A percentile compares a stretch with the other conserved stretches of the same genome.
phyloP scores from a whole-genome alignment of 805 yeast species.

The Pichia insulana region DNA sequence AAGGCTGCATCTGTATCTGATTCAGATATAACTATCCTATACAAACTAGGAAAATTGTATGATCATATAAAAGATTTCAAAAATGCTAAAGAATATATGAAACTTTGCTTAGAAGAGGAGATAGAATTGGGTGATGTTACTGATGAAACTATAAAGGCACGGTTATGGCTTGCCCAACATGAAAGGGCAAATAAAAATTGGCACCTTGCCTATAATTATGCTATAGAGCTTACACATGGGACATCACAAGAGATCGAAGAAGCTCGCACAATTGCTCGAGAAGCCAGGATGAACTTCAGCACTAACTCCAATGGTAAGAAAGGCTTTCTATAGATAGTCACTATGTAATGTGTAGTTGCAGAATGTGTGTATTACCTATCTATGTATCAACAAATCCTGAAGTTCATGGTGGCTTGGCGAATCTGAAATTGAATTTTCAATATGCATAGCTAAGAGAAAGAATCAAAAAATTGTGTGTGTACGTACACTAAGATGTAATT shows the following conservation, averaged over 20 bases:
- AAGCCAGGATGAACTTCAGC: slow-evolving; percentile 51
- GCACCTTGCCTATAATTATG: slow-evolving; percentile 63
- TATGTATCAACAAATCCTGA: too few relatives aligned
- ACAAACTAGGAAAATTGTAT: slow-evolving; percentile 59
- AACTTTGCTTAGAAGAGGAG: slow-evolving; percentile 58
- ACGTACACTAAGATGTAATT: too few relatives aligned
- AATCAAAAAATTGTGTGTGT: too few relatives aligned
- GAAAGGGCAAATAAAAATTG: slow-evolving; percentile 51
- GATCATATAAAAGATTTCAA: slow-evolving; percentile 44
- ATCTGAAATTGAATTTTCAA: too few relatives aligned
- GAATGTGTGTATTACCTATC: too few relatives aligned
- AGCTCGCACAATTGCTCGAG: slow-evolving; percentile 75
- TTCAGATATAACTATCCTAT: slow-evolving; percentile 47
- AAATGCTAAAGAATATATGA: slow-evolving; percentile 58
- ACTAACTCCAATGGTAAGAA: not conserved
- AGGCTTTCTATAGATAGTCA: not conserved
- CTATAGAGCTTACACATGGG: slow-evolving; percentile 61
- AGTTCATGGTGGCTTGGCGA: too few relatives aligned
- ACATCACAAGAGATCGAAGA: slow-evolving; percentile 85
- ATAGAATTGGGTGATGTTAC: slow-evolving; percentile 50
- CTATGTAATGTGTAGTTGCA: too few relatives aligned
- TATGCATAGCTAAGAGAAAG: too few relatives aligned
- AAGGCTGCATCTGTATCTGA: slow-evolving; percentile 58
- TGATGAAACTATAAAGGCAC: slow-evolving; percentile 70
- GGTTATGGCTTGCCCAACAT: slow-evolving; percentile 76